Evolutionary conservation across 108 stramenopile genomes (phyloP), one percentile per base, ranked within the genome.

Genomic region (Aurantiochytrium sp.): DNA sequence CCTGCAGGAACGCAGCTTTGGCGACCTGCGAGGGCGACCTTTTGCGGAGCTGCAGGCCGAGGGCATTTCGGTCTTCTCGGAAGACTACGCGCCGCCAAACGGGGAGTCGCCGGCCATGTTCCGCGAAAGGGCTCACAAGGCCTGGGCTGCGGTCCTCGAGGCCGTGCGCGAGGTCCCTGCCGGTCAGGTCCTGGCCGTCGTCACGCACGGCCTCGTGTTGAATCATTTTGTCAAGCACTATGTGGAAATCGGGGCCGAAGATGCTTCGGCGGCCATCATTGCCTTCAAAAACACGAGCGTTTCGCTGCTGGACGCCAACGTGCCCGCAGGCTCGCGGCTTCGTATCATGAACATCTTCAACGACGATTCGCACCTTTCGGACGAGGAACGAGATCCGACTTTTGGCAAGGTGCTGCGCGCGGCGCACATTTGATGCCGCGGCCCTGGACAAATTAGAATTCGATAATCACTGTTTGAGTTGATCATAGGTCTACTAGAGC

Each of bases 161-260:
- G 76, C 45, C 3, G 76, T 53, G 45, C 76, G 51, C 45, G 51
- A 47, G 51, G 76, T 83, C 5, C 76, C 76, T 83, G 49, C 45
- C 2, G 76, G 76, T 12, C 49, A 83, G 28, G 76, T 83, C 3
- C 51, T 83, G 76, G 76, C 51, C 6, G 76, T 83, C 49, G 76
- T 83, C n/a, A 83, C 76, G 76, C 76, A 83, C 76, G 76, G 76
- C 19, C 51, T 83, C n/a, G 76, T 83, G 18, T 53, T 83, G 49
- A 83, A 83, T 23, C 45, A 83, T 12, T 53, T 83, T 53, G 76
- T 53, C 49, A 83, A 83, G 76, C 44, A 47, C 49, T 25, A 28
- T 23, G 49, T 83, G 10, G 49, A 83, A 23, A 47, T 83, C 45
- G 45, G 23, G 23, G 51, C 19, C n/a, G 76, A 83, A 1, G 76